phyloP scores from a whole-genome alignment of 768 basidiomycete species.

The Kwoniella mangroviensis region DNA sequence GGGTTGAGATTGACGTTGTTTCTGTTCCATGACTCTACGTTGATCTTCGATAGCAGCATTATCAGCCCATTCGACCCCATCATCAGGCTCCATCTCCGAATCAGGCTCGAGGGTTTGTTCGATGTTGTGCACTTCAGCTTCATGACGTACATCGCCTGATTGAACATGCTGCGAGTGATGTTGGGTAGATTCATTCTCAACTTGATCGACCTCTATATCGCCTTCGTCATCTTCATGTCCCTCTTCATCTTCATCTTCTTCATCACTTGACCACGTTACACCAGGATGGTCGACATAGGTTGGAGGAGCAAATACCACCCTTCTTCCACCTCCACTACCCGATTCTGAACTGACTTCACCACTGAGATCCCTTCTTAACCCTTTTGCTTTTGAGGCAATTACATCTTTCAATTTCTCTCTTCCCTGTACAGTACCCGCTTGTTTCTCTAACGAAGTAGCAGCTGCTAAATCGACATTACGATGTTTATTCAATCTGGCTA shows the following conservation, averaged over 20 bases:
- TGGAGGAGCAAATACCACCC: constrained; percentile 73
- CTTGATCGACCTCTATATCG: constrained; percentile 48
- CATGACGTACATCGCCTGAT: constrained; percentile 61
- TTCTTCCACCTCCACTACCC: constrained; percentile 50
- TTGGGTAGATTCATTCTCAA: constrained; percentile 18
- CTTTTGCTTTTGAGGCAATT: constrained; percentile 40
- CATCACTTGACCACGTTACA: constrained; percentile 55
- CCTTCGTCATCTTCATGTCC: constrained; percentile 67
- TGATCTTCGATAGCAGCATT: constrained; percentile 65
- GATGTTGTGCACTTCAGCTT: constrained; percentile 23
- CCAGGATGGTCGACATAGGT: constrained; percentile 61
- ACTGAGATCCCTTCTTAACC: constrained; percentile 26
- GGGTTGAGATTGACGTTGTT: constrained; percentile 19
- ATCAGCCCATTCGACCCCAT: constrained; percentile 89
- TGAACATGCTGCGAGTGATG: constrained; percentile 62
- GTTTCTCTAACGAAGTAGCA: constrained; percentile 45
- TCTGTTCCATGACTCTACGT: constrained; percentile 33
- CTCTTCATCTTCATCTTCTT: constrained; percentile 73
- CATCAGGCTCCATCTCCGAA: constrained; percentile 66
- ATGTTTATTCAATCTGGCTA: constrained; percentile 94
- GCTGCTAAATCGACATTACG: constrained; percentile 77
- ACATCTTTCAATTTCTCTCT: constrained; percentile 35
- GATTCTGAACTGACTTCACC: constrained; percentile 22
- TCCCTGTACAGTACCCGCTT: constrained; percentile 40
- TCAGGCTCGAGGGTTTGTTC: constrained; percentile 52